These are phyloP conservation scores for Podosphaera xanthii DNA, from an alignment of 2,329 filamentous ascomycete species.

Conservation along the genomic window DNA sequence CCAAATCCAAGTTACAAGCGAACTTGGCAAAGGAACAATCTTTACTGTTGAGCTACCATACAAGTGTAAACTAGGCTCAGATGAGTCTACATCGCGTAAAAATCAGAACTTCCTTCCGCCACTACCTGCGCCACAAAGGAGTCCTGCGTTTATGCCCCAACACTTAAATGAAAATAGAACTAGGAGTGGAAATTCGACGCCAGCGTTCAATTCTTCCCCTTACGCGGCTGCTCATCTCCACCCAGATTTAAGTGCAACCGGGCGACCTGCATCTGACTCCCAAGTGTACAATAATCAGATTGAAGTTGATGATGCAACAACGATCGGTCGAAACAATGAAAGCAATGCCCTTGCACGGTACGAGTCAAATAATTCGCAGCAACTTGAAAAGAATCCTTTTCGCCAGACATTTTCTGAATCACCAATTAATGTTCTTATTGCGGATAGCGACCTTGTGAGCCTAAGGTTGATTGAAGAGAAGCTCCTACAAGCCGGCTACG, in stretches of 20 bases:
- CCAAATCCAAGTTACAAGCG: slow-evolving; percentile 9
- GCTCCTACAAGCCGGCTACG: slow-evolving; percentile 46
- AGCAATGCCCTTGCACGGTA: background rate
- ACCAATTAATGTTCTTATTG: slow-evolving; percentile 31
- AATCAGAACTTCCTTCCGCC: background rate
- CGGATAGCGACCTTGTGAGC: slow-evolving; percentile 66
- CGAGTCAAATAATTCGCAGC: background rate
- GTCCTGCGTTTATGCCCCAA: background rate
- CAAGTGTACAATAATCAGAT: background rate
- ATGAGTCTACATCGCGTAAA: background rate
- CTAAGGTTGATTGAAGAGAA: slow-evolving; percentile 59
- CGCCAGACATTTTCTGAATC: background rate
- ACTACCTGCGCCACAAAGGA: background rate
- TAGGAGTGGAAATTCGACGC: background rate
- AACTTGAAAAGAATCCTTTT: background rate
- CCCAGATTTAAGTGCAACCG: background rate
- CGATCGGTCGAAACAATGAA: background rate
- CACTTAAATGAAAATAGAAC: background rate
- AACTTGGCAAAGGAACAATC: slow-evolving; percentile 10
- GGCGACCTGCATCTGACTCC: background rate
- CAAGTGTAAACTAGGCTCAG: slow-evolving; percentile 2
- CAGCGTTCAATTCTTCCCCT: background rate
- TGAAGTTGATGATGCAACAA: background rate
- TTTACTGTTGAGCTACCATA: slow-evolving; percentile 11
- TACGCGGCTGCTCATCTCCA: background rate